Evolutionary conservation across 768 basidiomycete species (phyloP).

Genomic region (Tricholoma sp.): DNA sequence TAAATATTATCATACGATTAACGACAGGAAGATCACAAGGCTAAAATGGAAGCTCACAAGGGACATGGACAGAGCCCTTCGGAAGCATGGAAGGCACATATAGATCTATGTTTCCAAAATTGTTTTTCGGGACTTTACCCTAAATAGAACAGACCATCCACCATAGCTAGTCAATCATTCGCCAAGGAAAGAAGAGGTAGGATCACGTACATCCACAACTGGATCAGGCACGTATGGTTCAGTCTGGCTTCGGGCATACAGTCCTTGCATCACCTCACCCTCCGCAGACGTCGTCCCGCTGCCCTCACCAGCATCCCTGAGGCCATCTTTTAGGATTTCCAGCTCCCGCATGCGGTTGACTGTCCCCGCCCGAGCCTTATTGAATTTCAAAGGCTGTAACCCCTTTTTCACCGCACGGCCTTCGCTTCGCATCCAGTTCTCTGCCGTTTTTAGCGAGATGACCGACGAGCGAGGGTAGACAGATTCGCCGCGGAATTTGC

Average conservation of each 20-base stretch:
- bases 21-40: conserved; percentile 5
- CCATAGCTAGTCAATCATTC: conserved; percentile 1
- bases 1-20: conserved; percentile 22
- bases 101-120: conserved; percentile 95
- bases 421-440: conserved; percentile 87
- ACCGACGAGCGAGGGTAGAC: conserved; percentile 87
- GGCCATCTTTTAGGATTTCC: conserved; percentile 40
- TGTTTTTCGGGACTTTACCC: conserved; percentile 93
- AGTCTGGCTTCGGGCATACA: conserved; percentile 85
- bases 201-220: conserved; percentile 67
- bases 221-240: conserved; percentile 75
- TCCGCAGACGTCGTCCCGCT: conserved; percentile 14
- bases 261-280: conserved; percentile 72
- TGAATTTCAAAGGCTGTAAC: conserved; percentile 84
- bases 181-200: background rate
- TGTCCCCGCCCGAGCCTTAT: conserved; percentile 81
- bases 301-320: conserved; percentile 35
- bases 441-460: conserved; percentile 81
- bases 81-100: conserved; percentile 97
- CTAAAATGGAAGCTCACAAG: conserved; percentile 58
- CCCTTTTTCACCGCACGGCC: conserved; percentile 71
- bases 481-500: conserved; percentile 88
- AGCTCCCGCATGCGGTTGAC: conserved; percentile 69
- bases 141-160: conserved; percentile 25
- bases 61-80: conserved; percentile 76